Evolutionary conservation across 1,139 yeast genomes (phyloP).

Genomic region (Ashbya aceris): DNA sequence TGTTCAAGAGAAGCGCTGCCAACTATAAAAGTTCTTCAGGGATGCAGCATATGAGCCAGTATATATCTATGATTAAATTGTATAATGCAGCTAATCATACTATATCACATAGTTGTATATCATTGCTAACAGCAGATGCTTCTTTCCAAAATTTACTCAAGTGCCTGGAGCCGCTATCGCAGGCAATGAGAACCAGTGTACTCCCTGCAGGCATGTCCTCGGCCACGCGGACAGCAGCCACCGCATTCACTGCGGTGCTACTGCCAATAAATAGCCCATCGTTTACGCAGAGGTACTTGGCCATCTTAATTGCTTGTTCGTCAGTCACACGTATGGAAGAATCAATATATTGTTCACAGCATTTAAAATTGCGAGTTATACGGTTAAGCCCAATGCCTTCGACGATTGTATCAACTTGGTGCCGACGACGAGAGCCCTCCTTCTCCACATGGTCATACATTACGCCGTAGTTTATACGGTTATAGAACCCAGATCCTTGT

Average conservation of each 20-base stretch:
- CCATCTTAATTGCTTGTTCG: conserved; percentile 78
- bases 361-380: conserved; percentile 68
- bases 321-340: conserved; percentile 76
- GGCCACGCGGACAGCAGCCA: conserved; percentile 73
- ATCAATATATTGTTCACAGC: conserved; percentile 63
- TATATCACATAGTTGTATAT: conserved; percentile 27
- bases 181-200: conserved; percentile 75
- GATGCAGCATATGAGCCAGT: not conserved
- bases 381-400: conserved; percentile 93
- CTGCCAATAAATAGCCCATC: conserved; percentile 92
- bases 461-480: conserved; percentile 79
- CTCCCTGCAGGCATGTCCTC: conserved; percentile 50
- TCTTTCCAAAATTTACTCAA: conserved; percentile 84
- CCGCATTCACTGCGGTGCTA: conserved; percentile 87
- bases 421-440: conserved; percentile 90
- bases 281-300: conserved; percentile 63
- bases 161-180: conserved; percentile 89
- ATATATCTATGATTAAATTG: not conserved
- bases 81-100: not conserved
- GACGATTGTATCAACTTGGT: conserved; percentile 89
- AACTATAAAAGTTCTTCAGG: not conserved
- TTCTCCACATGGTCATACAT: conserved; percentile 84
- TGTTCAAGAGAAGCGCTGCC: not conserved
- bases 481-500: conserved; percentile 86
- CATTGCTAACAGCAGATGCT: conserved; percentile 35